These are phyloP conservation scores for Pseudogymnoascus sp. DNA, from an alignment of 2,329 filamentous ascomycete genomes.

Conservation along the genomic window DNA sequence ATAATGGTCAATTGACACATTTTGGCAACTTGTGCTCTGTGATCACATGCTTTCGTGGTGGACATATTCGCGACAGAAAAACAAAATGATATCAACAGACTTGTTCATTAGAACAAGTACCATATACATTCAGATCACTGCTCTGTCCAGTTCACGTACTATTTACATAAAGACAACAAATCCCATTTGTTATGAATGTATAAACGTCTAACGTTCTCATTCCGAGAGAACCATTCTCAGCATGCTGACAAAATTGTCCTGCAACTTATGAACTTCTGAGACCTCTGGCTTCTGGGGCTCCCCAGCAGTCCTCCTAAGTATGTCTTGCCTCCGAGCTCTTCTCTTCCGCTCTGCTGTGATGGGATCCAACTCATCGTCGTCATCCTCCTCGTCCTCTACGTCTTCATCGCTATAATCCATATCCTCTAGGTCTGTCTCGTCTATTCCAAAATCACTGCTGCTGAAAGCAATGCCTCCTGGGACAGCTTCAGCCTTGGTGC, in stretches of 20 bases:
- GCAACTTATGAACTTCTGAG: slow-evolving; percentile 71
- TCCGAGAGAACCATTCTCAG: slow-evolving; percentile 72
- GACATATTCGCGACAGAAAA: neutral
- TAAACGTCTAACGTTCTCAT: slow-evolving; percentile 33
- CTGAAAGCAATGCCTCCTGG: slow-evolving; percentile 57
- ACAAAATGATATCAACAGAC: neutral
- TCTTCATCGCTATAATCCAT: slow-evolving; percentile 72
- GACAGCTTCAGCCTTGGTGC: slow-evolving; percentile 30
- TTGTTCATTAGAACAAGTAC: neutral
- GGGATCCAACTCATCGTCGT: slow-evolving; percentile 73
- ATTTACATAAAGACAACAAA: neutral
- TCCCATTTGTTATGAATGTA: neutral
- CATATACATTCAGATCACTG: neutral
- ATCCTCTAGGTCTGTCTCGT: slow-evolving; percentile 79
- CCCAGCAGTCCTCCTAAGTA: slow-evolving; percentile 69
- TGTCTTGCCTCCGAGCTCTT: slow-evolving; percentile 69
- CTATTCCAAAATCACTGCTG: slow-evolving; percentile 80
- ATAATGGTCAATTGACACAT: neutral
- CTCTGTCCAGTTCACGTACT: neutral
- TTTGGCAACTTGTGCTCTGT: neutral
- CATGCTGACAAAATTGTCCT: slow-evolving; percentile 74
- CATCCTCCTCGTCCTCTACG: slow-evolving; percentile 58
- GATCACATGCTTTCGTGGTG: slow-evolving; percentile 1
- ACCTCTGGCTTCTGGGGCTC: slow-evolving; percentile 76
- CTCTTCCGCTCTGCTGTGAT: slow-evolving; percentile 79